Base-by-base conservation (phyloP, 345 rosid species). In the Lenwebbia sp. region DNA sequence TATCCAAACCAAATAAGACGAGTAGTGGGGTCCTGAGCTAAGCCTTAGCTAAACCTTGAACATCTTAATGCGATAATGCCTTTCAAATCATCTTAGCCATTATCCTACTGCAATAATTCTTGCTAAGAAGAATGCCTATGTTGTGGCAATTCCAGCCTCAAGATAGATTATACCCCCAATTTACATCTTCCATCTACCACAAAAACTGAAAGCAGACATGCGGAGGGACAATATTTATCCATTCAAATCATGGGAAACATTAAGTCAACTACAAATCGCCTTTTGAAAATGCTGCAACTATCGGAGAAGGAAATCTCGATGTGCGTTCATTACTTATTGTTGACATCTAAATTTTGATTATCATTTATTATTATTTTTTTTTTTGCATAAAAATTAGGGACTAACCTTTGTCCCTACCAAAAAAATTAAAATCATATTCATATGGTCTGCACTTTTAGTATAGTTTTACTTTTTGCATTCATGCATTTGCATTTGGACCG, bases 11-110 rank as follows among this genome's bases (percentile, higher is more conserved):
- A 57, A 57, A 57, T 57, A 57, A 7, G 0, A 57, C 0, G 7
- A 57, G 1, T 25, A 57, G 7, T 57, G 2, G 2, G 28, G 3
- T 57, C 5, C 0, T 11, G 0, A 26, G 25, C 6, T 26, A 57
- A 57, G 2, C 14, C 1, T 57, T 12, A 7, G 1, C 15, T 57
- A 57, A 57, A 12, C 1, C 3, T 57, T 26, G 30, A 0, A 57
- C 26, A 57, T 26, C 0, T 11, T 26, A 26, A 57, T 57, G 30
- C 0, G 3, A 57, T 57, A 5, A 1, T 12, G 3, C 7, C 7
- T 57, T 57, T 57, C 15, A 57, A 26, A 57, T 26, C 2, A 7
- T 57, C 8, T 3, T 0, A 0, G 65, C n/a, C 30, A 57, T 57
- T 57, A 26, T 26, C 15, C 6, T 0, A 25, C 2, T 26, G 1